phyloP scores from a whole-genome alignment of 2,329 filamentous ascomycete species.

The Hawksworthiomyces lignivorus region DNA sequence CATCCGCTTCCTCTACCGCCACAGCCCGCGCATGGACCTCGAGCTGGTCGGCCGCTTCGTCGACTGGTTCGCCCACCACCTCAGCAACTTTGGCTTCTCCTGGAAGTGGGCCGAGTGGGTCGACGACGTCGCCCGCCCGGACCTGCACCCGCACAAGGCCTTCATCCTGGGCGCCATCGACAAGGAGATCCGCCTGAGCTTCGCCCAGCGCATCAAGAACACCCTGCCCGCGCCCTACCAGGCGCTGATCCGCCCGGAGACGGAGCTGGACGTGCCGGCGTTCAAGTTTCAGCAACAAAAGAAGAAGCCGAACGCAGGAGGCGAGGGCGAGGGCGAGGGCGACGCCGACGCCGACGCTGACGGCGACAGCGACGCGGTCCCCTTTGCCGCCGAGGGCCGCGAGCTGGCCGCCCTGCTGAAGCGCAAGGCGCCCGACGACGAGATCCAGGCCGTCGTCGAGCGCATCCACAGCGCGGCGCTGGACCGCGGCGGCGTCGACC shows the following conservation, averaged over 20 bases:
- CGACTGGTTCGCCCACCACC: slow-evolving; percentile 96
- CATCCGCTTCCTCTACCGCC: slow-evolving; percentile 84
- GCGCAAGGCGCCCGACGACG: slow-evolving; percentile 77
- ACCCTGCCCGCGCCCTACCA: slow-evolving; percentile 83
- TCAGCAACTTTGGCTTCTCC: slow-evolving; percentile 98
- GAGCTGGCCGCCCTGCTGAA: slow-evolving; percentile 72
- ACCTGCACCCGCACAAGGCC: slow-evolving; percentile 80
- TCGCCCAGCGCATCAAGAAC: slow-evolving; percentile 90
- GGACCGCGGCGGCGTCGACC: slow-evolving; percentile 59
- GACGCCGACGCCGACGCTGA: slow-evolving; percentile 1
- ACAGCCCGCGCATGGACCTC: slow-evolving; percentile 73
- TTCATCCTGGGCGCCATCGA: slow-evolving; percentile 88
- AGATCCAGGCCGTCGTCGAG: slow-evolving; percentile 75
- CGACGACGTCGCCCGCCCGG: slow-evolving; percentile 70
- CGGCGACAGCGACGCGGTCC: neutral
- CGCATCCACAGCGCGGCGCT: slow-evolving; percentile 73
- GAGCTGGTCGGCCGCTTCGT: slow-evolving; percentile 82
- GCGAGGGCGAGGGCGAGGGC: neutral
- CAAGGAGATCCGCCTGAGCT: slow-evolving; percentile 94
- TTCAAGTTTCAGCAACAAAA: slow-evolving; percentile 84
- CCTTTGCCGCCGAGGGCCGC: slow-evolving; percentile 73
- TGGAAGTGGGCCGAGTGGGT: slow-evolving; percentile 99
- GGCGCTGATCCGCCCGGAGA: slow-evolving; percentile 73
- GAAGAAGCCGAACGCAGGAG: too few species aligned
- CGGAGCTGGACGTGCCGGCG: slow-evolving; percentile 91